These are phyloP conservation scores for Puccinia brachypodii DNA, from an alignment of 1,284 basidiomycete genomes.

Conservation along the genomic window DNA sequence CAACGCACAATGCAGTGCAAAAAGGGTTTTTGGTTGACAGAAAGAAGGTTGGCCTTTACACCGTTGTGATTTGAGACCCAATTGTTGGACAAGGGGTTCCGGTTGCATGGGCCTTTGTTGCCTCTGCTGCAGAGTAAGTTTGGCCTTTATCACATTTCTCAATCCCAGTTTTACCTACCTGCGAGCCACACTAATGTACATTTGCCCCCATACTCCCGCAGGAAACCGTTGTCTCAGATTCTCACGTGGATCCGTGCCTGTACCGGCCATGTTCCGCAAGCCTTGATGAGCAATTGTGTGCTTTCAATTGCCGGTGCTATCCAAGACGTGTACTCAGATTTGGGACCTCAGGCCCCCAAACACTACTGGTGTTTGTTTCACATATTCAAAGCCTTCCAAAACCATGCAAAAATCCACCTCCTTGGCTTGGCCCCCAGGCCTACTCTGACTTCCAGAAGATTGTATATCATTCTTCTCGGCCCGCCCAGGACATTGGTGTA, in stretches of 20 bases:
- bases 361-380: constrained; percentile 12
- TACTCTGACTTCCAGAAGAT: neutral
- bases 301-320: neutral
- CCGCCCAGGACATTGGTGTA: neutral
- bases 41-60: too few species aligned
- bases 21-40: neutral
- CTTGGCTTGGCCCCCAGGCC: neutral
- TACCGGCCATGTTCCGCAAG: neutral
- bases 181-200: neutral
- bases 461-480: neutral
- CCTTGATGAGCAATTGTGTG: neutral
- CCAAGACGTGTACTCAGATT: neutral
- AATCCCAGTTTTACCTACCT: neutral
- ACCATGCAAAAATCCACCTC: neutral
- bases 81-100: neutral
- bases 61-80: neutral
- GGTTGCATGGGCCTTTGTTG: neutral
- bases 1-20: neutral
- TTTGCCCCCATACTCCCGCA: neutral
- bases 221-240: neutral
- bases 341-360: neutral
- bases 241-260: neutral
- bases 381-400: neutral
- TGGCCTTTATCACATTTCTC: too few species aligned
- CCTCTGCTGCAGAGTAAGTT: neutral